Percentiles rank a stretch among this genome's conserved stretches.
These are phyloP conservation scores for Symbiodinium natans DNA, from an alignment of 73 alveolate genomes.

Conservation along the genomic window DNA sequence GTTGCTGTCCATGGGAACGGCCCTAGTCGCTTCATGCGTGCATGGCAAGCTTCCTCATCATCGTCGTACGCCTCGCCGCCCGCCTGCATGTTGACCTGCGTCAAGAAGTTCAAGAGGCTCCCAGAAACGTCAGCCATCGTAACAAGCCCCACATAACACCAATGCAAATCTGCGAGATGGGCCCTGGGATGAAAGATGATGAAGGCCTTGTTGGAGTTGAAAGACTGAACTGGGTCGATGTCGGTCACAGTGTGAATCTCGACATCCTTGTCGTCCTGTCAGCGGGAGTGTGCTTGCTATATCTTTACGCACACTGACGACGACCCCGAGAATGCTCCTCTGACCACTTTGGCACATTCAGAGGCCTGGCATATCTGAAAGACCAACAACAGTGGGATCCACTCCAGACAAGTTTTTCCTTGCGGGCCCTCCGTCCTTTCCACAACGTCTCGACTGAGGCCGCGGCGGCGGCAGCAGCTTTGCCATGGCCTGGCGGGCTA, in stretches of 20 bases:
- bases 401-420: too few species aligned
- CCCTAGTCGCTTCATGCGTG: too few species aligned
- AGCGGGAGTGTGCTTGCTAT: not conserved
- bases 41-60: too few species aligned
- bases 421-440: too few species aligned
- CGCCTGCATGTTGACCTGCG: slow-evolving; percentile 84
- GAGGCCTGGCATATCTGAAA: not conserved
- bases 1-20: too few species aligned
- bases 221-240: slow-evolving; percentile 94
- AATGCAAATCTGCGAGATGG: too few species aligned
- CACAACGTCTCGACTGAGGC: too few species aligned
- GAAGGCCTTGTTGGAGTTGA: slow-evolving; percentile 94
- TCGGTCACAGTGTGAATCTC: slow-evolving; percentile 94
- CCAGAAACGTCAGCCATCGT: not conserved
- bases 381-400: too few species aligned
- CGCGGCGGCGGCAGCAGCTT: slow-evolving; percentile 79
- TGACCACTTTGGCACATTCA: slow-evolving; percentile 53
- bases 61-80: slow-evolving; percentile 94
- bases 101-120: too few species aligned
- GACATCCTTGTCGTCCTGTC: slow-evolving; percentile 68
- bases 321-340: not conserved
- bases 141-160: too few species aligned
- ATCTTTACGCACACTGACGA: too few species aligned
- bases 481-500: slow-evolving; percentile 62
- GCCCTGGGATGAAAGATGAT: too few species aligned